Conservation (phyloP, 176 grass and related monocot species). For the Aegilops bicornis region DNA sequence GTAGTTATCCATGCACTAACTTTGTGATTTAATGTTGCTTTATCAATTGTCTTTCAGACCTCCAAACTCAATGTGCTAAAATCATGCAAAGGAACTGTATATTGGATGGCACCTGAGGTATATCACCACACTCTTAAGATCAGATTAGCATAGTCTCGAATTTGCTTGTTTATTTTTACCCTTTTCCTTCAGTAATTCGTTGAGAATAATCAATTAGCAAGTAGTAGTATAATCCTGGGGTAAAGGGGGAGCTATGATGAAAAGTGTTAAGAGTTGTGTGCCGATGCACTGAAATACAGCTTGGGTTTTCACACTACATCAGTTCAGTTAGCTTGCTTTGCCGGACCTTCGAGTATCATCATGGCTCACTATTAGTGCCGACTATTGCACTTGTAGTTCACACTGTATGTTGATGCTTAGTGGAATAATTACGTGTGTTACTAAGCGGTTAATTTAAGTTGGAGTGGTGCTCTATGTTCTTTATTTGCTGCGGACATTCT, state of each 20-base stretch:
- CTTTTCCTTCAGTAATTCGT: constrained; percentile 10
- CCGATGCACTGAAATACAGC: background rate
- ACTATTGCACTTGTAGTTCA: constrained; percentile 1
- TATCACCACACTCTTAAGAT: constrained; percentile 13
- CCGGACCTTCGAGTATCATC: background rate
- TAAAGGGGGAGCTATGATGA: background rate
- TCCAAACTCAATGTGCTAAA: constrained; percentile 70
- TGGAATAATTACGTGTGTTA: constrained; percentile 9
- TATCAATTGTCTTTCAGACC: constrained; percentile 60
- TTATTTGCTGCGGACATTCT: background rate
- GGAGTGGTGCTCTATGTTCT: background rate
- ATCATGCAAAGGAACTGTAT: constrained; percentile 97
- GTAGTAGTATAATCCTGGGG: background rate
- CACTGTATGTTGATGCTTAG: background rate
- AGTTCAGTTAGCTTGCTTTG: constrained; percentile 4
- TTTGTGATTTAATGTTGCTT: constrained; percentile 8
- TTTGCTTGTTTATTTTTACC: constrained; percentile 2
- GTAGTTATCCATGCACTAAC: constrained; percentile 15
- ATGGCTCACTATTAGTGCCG: background rate
- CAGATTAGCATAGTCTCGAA: constrained; percentile 1
- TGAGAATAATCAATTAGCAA: background rate
- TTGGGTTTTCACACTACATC: constrained; percentile 2
- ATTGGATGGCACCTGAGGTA: constrained; percentile 99
- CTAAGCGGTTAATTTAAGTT: background rate
- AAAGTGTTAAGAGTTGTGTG: constrained; percentile 5